Evolutionary conservation across 352 stramenopile genomes (phyloP).

Genomic region (Achlya hypogyna): DNA sequence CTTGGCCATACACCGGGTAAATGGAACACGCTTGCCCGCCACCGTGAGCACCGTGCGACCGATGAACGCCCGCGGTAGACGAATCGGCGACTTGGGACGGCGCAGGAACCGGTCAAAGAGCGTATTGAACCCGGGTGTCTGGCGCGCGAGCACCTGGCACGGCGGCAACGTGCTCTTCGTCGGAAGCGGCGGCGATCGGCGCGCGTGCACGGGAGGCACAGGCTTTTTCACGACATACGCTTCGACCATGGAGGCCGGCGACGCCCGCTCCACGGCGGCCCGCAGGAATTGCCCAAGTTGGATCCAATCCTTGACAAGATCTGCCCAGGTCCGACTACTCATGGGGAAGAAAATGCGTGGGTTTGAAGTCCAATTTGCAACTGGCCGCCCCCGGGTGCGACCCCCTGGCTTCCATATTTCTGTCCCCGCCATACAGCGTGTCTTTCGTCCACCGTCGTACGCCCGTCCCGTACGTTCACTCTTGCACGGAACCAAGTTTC

Average conservation of each 20-base stretch:
- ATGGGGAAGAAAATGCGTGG: neutral
- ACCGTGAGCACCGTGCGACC: neutral
- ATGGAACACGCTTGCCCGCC: neutral
- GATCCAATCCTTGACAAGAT: constrained; percentile 10
- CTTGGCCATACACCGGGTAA: constrained; percentile 11
- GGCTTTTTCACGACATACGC: neutral
- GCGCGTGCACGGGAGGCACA: neutral
- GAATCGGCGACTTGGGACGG: neutral
- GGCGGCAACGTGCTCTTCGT: neutral
- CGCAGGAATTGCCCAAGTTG: neutral
- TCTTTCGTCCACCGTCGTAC: neutral
- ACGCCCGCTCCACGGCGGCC: neutral
- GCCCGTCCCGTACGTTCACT: neutral
- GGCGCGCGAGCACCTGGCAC: neutral
- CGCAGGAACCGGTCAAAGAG: constrained; percentile 1
- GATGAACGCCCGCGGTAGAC: neutral
- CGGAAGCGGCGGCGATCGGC: no score
- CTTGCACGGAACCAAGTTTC: neutral
- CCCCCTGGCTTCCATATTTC: neutral
- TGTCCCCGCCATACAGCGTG: neutral
- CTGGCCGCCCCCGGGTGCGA: neutral
- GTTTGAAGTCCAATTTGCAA: neutral
- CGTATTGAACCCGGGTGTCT: neutral
- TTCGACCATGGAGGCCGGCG: neutral
- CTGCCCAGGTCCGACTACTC: neutral